phyloP scores from a whole-genome alignment of 345 rosid genomes.

The Toxicodendron radicans region DNA sequence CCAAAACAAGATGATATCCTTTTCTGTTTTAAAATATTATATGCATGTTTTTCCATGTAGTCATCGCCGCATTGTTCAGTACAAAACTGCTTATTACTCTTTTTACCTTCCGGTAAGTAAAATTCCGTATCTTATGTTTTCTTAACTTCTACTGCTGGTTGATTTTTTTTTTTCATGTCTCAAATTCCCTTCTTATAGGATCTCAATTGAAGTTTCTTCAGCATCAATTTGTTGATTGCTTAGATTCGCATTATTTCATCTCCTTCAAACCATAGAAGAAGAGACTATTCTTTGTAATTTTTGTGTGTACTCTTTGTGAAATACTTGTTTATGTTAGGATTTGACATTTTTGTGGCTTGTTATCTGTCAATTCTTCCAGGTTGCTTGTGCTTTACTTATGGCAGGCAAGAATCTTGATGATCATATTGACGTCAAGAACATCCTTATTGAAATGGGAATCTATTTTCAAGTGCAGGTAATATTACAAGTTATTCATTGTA shows the following conservation, averaged over 20 bases:
- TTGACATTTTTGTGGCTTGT: background rate
- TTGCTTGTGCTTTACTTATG: conserved; percentile 50
- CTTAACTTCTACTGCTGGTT: background rate
- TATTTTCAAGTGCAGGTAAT: conserved; percentile 51
- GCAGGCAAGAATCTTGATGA: conserved; percentile 42
- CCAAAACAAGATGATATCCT: background rate
- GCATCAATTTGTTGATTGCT: background rate
- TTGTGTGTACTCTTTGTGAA: background rate
- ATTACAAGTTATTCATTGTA: background rate
- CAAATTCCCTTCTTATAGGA: background rate
- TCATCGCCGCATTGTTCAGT: conserved; percentile 43
- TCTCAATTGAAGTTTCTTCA: background rate
- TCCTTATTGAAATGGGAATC: conserved; percentile 46
- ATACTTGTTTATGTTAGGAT: background rate
- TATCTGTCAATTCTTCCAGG: conserved; percentile 21
- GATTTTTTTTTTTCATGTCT: background rate
- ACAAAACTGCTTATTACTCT: conserved; percentile 49
- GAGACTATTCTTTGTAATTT: background rate
- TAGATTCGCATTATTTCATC: background rate
- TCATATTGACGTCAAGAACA: conserved; percentile 33
- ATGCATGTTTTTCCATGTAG: conserved; percentile 25
- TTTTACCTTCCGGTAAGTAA: conserved; percentile 45
- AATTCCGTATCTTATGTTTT: background rate
- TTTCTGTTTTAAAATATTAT: background rate
- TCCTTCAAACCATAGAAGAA: background rate